Evolutionary conservation across 2,329 filamentous ascomycete genomes (phyloP), one percentile per base, ranked within the genome.

Genomic region (Ambrosiella beaveri): DNA sequence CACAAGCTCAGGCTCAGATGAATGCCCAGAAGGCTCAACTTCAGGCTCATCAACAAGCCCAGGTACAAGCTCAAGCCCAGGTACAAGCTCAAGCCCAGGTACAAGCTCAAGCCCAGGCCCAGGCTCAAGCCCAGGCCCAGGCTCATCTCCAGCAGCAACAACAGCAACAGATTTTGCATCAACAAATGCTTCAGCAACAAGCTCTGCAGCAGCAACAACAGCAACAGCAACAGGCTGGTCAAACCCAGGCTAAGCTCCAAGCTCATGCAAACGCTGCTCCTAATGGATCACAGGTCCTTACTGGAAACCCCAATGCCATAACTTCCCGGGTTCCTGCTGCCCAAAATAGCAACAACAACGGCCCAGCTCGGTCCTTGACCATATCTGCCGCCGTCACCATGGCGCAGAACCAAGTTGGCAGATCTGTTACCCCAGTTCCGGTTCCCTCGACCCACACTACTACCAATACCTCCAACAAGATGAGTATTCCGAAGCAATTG

Each of bases 401-500:
- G 36, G 74, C 73, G n/a, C 67, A 70, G 19, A 65, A 36, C 39
- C 61, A 62, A 52, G 58, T 57, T 56, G 36, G 59, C 54, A 37
- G 61, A 63, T 9, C 69, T 67, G 53, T 65, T 59, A 61, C 62
- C 57, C 44, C 65, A 65, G 27, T 53, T 2, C 41, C 59, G 6
- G 49, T 56, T 2, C 69, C 73, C 36, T 72, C 74, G 39, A 72
- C 68, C 54, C 70, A 69, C 39, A 64, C 70, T 12, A 68, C 69
- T 13, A 13, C n/a, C 3, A 65, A 76, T 68, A 71, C 79, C 49
- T 69, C 73, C 51, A 58, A 57, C 35, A 89, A 88, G 67, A 85
- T 93, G 74, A 83, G 84, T 0, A 95, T 95, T 54, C 84, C 88
- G 1, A 95, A 94, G 70, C 81, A 79, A 44, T 76, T 97, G 1